A percentile compares a stretch with the other conserved stretches of the same genome.
Conservation (phyloP, 2,329 filamentous ascomycete species). For the Penicillium sp. region DNA sequence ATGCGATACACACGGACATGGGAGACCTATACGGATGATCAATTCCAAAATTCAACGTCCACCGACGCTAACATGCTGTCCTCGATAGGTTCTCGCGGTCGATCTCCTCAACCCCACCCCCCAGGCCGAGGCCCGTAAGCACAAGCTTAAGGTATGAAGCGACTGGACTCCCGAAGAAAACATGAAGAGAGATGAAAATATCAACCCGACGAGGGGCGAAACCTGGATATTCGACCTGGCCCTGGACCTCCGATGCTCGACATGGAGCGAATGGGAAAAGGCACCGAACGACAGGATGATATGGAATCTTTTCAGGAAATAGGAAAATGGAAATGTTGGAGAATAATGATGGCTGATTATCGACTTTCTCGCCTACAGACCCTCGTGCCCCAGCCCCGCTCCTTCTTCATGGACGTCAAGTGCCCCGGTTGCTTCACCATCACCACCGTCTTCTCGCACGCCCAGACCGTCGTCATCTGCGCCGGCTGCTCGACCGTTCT, state of each 20-base stretch:
- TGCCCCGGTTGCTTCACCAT: slow-evolving; percentile 99
- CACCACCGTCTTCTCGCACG: slow-evolving; percentile 99
- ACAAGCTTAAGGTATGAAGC: slow-evolving; percentile 96
- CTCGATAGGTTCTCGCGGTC: slow-evolving; percentile 92
- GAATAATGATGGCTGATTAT: slow-evolving; percentile 8
- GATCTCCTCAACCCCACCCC: slow-evolving; percentile 99
- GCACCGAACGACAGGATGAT: slow-evolving; percentile 1
- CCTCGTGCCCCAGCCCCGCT: slow-evolving; percentile 92
- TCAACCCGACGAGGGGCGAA: slow-evolving; percentile 3
- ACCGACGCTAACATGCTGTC: slow-evolving; percentile 20
- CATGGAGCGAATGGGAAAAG: slow-evolving; percentile 3
- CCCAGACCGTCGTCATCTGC: slow-evolving; percentile 99
- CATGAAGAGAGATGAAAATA: slow-evolving; percentile 10
- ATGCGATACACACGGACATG: slow-evolving; percentile 1
- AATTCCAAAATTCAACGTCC: slow-evolving; percentile 7
- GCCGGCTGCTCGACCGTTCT: slow-evolving; percentile 99
- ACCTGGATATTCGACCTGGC: slow-evolving; percentile 5
- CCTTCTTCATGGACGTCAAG: slow-evolving; percentile 99
- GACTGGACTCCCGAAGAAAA: slow-evolving; percentile 7
- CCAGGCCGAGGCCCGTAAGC: slow-evolving; percentile 98
- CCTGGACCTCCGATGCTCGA: slow-evolving; percentile 2
- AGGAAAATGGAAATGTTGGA: background rate
- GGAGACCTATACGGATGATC: background rate
- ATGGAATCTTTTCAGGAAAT: background rate
- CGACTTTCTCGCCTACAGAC: slow-evolving; percentile 54